Base-by-base conservation (phyloP, 2,329 filamentous ascomycete species). In the Fusarium sp. region DNA sequence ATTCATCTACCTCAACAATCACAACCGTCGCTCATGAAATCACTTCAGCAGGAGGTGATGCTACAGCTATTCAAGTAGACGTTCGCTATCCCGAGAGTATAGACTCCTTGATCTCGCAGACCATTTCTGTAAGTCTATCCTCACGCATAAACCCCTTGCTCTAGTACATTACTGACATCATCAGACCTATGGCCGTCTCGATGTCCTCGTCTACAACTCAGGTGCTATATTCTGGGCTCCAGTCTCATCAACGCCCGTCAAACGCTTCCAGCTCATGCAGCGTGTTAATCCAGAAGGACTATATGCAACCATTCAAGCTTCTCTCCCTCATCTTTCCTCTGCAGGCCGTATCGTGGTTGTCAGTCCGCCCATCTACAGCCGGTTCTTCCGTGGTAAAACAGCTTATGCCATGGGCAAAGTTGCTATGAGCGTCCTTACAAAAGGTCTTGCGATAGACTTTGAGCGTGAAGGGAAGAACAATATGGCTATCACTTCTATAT, bases 181-280 rank as follows among this genome's bases (percentile, higher is more conserved):
- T 45, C 48, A 88, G 73, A 82, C 78, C 7, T 90, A 91, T 73
- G 85, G 85, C 45, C 86, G 86, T 23, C 82, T 97, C 5, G 92
- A 96, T 76, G 90, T 91, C 1, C 80, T 97, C 4, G 79, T 96
- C 50, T 97, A 97, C 83, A 97, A 96, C 78, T 90, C 90, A 0
- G 93, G 93, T 42, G 93, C 93, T 4, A 94, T 97, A 71, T 96
- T 91, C 90, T 95, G 93, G 92, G 87, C 90, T 0, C 86, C 90
- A 3, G 88, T 97, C 0, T 86, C 89, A 54, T 87, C 89, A 48
- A 95, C 92, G 0, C 90, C 92, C 0, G 82, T 91, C 69, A 92
- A 91, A 78, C 86, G 92, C n/a, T 95, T 93, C 81, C 88, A 89
- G 77, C 86, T 91, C 70, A 93, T 94, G 90, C 91, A 94, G 80